A percentile compares a stretch with the other conserved stretches of the same genome.
Evolutionary conservation across 352 stramenopile genomes (phyloP).

Genomic region (Pythium pyrilobum): DNA sequence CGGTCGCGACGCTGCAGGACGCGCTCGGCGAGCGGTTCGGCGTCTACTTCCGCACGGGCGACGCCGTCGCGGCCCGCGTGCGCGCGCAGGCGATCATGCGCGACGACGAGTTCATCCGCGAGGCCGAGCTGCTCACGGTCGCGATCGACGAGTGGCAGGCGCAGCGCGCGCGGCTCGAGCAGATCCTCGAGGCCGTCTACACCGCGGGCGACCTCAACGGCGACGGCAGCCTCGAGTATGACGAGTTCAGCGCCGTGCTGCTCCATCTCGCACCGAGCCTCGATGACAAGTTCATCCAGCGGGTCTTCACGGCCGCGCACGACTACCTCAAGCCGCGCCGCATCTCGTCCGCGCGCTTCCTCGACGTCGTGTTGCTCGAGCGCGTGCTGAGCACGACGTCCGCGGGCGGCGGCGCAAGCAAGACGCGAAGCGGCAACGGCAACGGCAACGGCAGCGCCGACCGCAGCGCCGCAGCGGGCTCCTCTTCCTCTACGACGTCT

Average conservation of each 20-base stretch:
- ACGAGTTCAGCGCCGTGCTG: constrained; percentile 68
- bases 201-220: constrained; percentile 58
- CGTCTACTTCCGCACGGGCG: constrained; percentile 50
- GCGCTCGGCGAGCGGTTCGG: constrained; percentile 57
- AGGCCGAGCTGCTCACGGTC: constrained; percentile 51
- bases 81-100: constrained; percentile 25
- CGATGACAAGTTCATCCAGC: constrained; percentile 52
- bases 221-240: constrained; percentile 63
- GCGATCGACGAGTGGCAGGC: constrained; percentile 55
- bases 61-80: constrained; percentile 37
- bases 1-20: constrained; percentile 46
- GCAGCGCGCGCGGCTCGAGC: constrained; percentile 47
- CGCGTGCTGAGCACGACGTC: constrained; percentile 33
- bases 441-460: constrained; percentile 3
- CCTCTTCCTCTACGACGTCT: background rate
- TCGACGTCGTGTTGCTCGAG: constrained; percentile 57
- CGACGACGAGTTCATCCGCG: constrained; percentile 60
- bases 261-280: constrained; percentile 44
- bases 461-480: background rate
- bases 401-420: too few relatives aligned
- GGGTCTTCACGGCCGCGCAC: constrained; percentile 52
- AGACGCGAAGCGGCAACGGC: background rate
- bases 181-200: constrained; percentile 71
- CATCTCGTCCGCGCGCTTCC: constrained; percentile 57
- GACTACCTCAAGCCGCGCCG: constrained; percentile 49